Evolutionary conservation across 1,284 basidiomycete species (phyloP).

Genomic region (Pyrrhoderma noxium): DNA sequence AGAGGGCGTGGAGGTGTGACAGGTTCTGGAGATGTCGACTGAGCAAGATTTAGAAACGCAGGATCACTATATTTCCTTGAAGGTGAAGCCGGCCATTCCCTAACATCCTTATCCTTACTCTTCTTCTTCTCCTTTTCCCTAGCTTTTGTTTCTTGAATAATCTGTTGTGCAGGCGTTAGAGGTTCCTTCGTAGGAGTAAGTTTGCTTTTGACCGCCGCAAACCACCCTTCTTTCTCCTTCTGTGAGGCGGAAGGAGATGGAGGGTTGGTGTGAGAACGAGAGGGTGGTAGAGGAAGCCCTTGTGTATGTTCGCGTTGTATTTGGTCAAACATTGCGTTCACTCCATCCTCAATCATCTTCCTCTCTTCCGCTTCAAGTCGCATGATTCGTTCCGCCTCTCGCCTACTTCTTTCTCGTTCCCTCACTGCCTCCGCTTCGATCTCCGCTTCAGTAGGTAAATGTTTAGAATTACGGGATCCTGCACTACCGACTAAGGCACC

Average conservation of each 20-base stretch:
- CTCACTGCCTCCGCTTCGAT: conserved; percentile 69
- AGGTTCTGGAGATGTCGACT: conserved; percentile 18
- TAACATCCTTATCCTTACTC: conserved; percentile 39
- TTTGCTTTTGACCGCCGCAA: conserved; percentile 59
- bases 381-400: conserved; percentile 69
- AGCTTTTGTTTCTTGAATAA: conserved; percentile 63
- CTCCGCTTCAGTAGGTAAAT: conserved; percentile 60
- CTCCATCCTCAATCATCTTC: conserved; percentile 58
- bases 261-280: conserved; percentile 45
- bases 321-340: conserved; percentile 60
- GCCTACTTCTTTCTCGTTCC: conserved; percentile 63
- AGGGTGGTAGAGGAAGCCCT: conserved; percentile 41
- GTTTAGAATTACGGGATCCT: conserved; percentile 30
- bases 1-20: conserved; percentile 49
- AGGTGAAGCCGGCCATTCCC: conserved; percentile 46
- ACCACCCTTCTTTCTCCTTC: conserved; percentile 57
- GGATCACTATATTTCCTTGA: conserved; percentile 49
- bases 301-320: conserved; percentile 18
- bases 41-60: conserved; percentile 45
- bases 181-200: conserved; percentile 65
- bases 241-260: conserved; percentile 51
- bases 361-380: conserved; percentile 62
- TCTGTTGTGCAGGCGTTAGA: conserved; percentile 72
- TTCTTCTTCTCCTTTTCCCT: conserved; percentile 53
- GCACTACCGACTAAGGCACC: conserved; percentile 51